Evolutionary conservation across 1,284 basidiomycete species (phyloP).

Genomic region (Pseudozyma thailandica): DNA sequence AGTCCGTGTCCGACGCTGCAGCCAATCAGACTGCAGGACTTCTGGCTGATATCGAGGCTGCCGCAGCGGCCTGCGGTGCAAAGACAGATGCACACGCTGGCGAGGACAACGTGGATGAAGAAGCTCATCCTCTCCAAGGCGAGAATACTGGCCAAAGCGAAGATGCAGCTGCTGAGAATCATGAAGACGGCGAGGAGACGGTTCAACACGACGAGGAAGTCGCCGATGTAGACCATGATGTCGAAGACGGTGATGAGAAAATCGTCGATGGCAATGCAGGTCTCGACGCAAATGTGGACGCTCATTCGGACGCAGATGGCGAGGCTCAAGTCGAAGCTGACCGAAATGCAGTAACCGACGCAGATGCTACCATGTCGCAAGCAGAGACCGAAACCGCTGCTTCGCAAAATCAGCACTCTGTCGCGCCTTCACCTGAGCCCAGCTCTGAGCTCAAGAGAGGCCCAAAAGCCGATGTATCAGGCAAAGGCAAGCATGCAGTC

Average conservation of each 20-base stretch:
- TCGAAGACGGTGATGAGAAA: conserved; percentile 6
- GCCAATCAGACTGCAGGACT: no score
- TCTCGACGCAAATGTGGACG: conserved; percentile 17
- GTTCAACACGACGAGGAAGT: conserved; percentile 24
- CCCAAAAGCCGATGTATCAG: conserved; percentile 1
- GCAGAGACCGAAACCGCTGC: conserved; percentile 15
- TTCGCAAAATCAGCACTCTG: conserved; percentile 4
- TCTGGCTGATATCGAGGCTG: neutral
- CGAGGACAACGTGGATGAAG: neutral
- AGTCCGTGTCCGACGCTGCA: no score
- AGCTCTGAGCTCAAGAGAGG: conserved; percentile 8
- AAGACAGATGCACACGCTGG: neutral
- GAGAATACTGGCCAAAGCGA: neutral
- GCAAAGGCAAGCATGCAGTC: conserved; percentile 6
- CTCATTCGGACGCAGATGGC: conserved; percentile 8
- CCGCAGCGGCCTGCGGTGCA: neutral
- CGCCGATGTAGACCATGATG: conserved; percentile 8
- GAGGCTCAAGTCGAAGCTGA: conserved; percentile 13
- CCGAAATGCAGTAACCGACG: neutral
- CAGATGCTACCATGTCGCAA: conserved; percentile 13
- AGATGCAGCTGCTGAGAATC: conserved; percentile 1
- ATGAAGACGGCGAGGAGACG: conserved; percentile 13
- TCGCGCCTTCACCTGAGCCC: conserved; percentile 18
- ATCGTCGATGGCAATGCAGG: conserved; percentile 16
- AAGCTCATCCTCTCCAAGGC: no score